Conservation (phyloP, 2,329 filamentous ascomycete species). For the Epichloe hybrida region DNA sequence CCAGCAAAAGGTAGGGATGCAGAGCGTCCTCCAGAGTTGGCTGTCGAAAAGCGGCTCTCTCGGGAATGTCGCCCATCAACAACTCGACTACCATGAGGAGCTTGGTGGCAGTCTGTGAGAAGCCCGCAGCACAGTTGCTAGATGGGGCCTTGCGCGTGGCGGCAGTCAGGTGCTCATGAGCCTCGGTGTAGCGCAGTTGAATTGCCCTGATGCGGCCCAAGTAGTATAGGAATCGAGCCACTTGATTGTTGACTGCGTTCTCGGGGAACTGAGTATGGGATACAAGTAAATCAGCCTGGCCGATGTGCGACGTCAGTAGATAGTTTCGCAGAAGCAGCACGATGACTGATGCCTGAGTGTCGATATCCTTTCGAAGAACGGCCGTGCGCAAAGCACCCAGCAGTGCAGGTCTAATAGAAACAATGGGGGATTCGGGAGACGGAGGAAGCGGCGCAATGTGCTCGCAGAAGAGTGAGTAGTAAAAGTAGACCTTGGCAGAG, state of each 20-base stretch:
- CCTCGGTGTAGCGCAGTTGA: constrained; percentile 92
- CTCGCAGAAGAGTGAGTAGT: constrained; percentile 92
- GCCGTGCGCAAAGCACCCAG: constrained; percentile 83
- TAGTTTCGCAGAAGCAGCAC: constrained; percentile 93
- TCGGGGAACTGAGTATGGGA: constrained; percentile 92
- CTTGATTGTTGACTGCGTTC: constrained; percentile 93
- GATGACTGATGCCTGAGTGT: constrained; percentile 94
- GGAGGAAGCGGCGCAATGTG: constrained; percentile 76
- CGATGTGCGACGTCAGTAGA: constrained; percentile 88
- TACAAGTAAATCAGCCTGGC: constrained; percentile 88
- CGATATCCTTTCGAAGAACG: constrained; percentile 91
- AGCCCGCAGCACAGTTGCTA: constrained; percentile 77
- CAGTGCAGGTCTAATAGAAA: constrained; percentile 73
- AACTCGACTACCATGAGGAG: constrained; percentile 92
- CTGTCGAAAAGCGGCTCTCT: constrained; percentile 86
- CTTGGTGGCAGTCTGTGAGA: constrained; percentile 93
- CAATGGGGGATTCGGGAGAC: constrained; percentile 75
- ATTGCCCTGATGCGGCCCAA: constrained; percentile 92
- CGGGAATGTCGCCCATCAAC: constrained; percentile 96
- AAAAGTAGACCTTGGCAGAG: constrained; percentile 93
- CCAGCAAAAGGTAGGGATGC: constrained; percentile 84
- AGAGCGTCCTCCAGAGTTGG: constrained; percentile 75
- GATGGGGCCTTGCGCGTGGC: constrained; percentile 92
- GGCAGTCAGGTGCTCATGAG: constrained; percentile 83
- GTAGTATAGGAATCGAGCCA: constrained; percentile 95